A percentile compares a stretch with the other conserved stretches of the same genome.
phyloP scores from a whole-genome alignment of 805 yeast species.

The Scheffersomyces coipomensis region DNA sequence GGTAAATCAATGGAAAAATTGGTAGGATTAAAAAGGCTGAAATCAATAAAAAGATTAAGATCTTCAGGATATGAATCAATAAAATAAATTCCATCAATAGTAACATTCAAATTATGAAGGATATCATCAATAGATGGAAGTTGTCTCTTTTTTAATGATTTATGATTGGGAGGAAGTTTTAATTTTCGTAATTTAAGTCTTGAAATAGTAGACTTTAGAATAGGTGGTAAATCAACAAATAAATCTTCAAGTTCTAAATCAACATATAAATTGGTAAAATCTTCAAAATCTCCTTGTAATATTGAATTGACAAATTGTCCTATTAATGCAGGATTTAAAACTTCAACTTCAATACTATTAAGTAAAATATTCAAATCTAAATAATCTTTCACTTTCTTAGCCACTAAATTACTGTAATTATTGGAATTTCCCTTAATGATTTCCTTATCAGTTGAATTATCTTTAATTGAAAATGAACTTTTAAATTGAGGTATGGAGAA shows the following conservation, averaged over 20 bases:
- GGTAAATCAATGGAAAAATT: conserved; percentile 19
- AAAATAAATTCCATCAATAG: conserved; percentile 16
- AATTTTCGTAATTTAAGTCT: not conserved
- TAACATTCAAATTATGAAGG: conserved; percentile 8
- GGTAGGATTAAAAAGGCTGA: conserved; percentile 33
- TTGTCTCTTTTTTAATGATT: not conserved
- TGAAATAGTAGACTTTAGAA: not conserved
- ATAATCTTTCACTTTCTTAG: not conserved
- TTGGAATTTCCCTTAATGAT: conserved; percentile 9
- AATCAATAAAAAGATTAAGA: conserved; percentile 25
- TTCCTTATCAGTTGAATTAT: not conserved
- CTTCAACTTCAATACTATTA: conserved; percentile 8
- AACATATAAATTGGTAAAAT: conserved; percentile 1
- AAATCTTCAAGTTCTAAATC: not conserved
- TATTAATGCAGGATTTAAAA: conserved; percentile 8
- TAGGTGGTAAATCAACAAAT: not conserved
- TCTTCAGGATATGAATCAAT: conserved; percentile 21
- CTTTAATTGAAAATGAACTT: not conserved
- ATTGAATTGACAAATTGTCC: conserved; percentile 14
- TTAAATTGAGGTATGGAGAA: not conserved
- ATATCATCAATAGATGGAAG: conserved; percentile 1
- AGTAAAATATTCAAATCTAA: conserved; percentile 5
- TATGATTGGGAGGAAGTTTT: not conserved
- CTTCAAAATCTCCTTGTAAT: conserved; percentile 9
- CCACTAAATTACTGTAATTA: conserved; percentile 4